A percentile compares a stretch with the other conserved stretches of the same genome.
Evolutionary conservation across 2,329 filamentous ascomycete species (phyloP).

Genomic region (Basipetospora chlamydospora): DNA sequence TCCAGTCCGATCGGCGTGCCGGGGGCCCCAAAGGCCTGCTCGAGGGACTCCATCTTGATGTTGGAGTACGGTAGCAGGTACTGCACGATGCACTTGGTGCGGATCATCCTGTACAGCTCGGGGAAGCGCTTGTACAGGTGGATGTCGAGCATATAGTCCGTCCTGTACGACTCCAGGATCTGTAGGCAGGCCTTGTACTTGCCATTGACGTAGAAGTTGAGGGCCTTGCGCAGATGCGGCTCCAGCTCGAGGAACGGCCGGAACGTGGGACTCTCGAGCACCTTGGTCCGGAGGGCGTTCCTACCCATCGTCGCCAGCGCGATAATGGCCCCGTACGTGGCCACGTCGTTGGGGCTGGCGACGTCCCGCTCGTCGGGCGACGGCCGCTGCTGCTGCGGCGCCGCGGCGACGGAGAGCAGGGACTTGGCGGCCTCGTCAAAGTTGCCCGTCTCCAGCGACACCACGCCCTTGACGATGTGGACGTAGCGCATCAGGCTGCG

Average conservation of each 20-base stretch:
- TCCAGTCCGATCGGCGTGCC: constrained; percentile 56
- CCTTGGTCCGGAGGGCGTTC: constrained; percentile 53
- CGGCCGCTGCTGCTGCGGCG: background rate
- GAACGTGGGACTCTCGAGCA: constrained; percentile 71
- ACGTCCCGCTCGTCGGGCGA: constrained; percentile 30
- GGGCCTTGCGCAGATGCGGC: constrained; percentile 83
- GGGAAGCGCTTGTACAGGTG: constrained; percentile 64
- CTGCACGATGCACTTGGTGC: constrained; percentile 83
- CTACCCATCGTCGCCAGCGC: constrained; percentile 84
- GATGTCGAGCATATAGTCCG: constrained; percentile 83
- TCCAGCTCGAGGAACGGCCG: constrained; percentile 82
- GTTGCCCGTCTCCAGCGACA: constrained; percentile 38
- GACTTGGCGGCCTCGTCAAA: constrained; percentile 22
- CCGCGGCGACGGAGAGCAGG: constrained; percentile 7
- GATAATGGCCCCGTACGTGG: constrained; percentile 80
- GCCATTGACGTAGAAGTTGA: constrained; percentile 76
- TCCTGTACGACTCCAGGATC: constrained; percentile 65
- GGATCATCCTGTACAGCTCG: constrained; percentile 57
- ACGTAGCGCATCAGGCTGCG: constrained; percentile 11
- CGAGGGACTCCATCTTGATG: constrained; percentile 68
- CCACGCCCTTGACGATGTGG: constrained; percentile 29
- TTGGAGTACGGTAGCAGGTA: constrained; percentile 85
- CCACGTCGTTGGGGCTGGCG: constrained; percentile 73
- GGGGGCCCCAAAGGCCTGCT: constrained; percentile 55
- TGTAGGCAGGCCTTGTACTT: constrained; percentile 77